Base-by-base conservation (phyloP, 2,329 filamentous ascomycete genomes). In the Hypoxylon sp. region DNA sequence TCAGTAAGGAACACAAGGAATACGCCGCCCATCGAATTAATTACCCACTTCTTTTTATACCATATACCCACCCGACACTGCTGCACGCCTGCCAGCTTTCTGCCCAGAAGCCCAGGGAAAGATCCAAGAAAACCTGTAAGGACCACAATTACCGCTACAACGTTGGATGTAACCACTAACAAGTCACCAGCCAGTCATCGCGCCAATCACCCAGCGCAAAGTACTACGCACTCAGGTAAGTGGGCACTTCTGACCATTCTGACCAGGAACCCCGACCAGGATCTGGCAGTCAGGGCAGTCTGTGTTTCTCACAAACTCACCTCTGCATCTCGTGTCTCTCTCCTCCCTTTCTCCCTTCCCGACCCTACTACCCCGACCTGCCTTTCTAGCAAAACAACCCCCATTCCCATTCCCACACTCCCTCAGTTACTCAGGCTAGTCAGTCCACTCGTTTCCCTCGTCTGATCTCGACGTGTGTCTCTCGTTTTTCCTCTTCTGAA, bases 401-500 rank as follows among this genome's bases (percentile, higher is more conserved):
- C 71, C 71, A 73, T 73, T 73, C 61, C 71, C 71, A 73, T 73
- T 73, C 66, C 71, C 71, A 72, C 71, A 67, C 65, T 69, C 69
- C 62, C 67, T 70, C 52, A 67, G 64, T 69, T 65, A 71, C 71
- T 68, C 65, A 71, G 64, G 67, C 64, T 60, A 67, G 70, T 69
- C 72, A 72, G 70, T 73, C 70, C 72, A 73, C 69, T 73, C 72
- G 64, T 73, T 73, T 72, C 67, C 67, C 68, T 70, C 72, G 69
- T 71, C 68, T 67, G 63, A 70, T 71, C 70, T 69, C 66, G 68
- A 70, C 70, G 61, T 67, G 70, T 66, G 70, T 66, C 70, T 73
- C 65, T 73, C 70, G 51, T 72, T 73, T 69, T 68, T 63, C 67
- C 63, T 70, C 63, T 64, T 69, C 65, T 72, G 53, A 56, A 66